Conservation (phyloP, 2,329 filamentous ascomycete species). For the Zymoseptoria tritici region DNA sequence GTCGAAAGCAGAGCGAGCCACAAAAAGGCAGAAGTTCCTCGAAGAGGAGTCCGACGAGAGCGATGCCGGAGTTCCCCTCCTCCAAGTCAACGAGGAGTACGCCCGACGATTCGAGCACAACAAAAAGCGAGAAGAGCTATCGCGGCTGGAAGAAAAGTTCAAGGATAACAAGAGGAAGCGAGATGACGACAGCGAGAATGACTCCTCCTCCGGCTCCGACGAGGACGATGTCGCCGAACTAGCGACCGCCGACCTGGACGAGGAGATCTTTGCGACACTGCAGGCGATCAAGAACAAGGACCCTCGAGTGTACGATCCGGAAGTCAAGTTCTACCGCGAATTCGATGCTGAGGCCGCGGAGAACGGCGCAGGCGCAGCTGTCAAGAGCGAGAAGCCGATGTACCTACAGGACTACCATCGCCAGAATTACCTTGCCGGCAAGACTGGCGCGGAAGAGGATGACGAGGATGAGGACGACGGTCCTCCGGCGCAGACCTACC, state of each 20-base stretch:
- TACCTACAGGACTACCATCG: conserved; percentile 86
- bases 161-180: conserved; percentile 12
- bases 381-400: conserved; percentile 70
- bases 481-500: conserved; percentile 60
- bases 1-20: conserved; percentile 10
- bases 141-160: conserved; percentile 73
- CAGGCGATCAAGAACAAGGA: conserved; percentile 86
- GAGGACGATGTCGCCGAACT: conserved; percentile 89
- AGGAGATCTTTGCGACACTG: conserved; percentile 78
- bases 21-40: conserved; percentile 29
- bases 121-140: conserved; percentile 86
- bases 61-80: conserved; percentile 17
- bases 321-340: conserved; percentile 67
- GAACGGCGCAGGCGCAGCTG: conserved; percentile 18
- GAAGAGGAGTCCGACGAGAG: conserved; percentile 19
- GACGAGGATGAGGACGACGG: conserved; percentile 40
- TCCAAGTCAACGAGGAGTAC: conserved; percentile 87
- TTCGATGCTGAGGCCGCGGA: conserved; percentile 47
- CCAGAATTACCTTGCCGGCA: conserved; percentile 73
- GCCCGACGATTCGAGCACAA: conserved; percentile 90
- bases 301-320: conserved; percentile 78
- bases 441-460: conserved; percentile 53
- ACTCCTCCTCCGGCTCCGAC: conserved; percentile 61
- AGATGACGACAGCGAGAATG: conserved; percentile 46
- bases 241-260: conserved; percentile 75